These are phyloP conservation scores for Xenoacremonium recifei DNA, from an alignment of 2,329 filamentous ascomycete species.

Conservation along the genomic window DNA sequence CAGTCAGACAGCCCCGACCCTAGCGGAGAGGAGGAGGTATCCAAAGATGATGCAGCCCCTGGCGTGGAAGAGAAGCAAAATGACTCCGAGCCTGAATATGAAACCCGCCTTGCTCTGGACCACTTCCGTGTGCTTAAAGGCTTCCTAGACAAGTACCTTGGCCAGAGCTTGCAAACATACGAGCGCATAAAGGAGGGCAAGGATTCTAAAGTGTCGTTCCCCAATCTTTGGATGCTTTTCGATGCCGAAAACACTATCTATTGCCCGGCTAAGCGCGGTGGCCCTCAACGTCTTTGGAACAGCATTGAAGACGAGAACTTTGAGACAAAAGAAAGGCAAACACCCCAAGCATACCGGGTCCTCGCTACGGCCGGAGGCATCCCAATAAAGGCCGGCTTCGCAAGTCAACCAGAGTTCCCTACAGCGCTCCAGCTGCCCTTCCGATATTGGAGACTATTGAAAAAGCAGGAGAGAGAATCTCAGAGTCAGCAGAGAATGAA, in stretches of 20 bases:
- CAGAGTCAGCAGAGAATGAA: background rate
- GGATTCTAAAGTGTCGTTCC: background rate
- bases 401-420: background rate
- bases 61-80: background rate
- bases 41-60: background rate
- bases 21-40: background rate
- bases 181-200: background rate
- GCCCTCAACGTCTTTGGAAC: background rate
- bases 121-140: background rate
- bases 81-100: background rate
- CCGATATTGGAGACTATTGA: background rate
- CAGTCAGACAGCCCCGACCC: background rate
- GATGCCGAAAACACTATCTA: background rate
- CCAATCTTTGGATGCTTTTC: slow-evolving; percentile 4
- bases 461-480: background rate
- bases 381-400: background rate
- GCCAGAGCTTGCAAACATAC: background rate
- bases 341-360: background rate
- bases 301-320: background rate
- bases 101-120: background rate
- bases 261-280: background rate
- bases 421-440: background rate
- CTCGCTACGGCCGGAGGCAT: background rate
- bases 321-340: background rate
- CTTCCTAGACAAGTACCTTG: background rate